Evolutionary conservation across 2,329 filamentous ascomycete species (phyloP).

Genomic region (Colletotrichum agaves): DNA sequence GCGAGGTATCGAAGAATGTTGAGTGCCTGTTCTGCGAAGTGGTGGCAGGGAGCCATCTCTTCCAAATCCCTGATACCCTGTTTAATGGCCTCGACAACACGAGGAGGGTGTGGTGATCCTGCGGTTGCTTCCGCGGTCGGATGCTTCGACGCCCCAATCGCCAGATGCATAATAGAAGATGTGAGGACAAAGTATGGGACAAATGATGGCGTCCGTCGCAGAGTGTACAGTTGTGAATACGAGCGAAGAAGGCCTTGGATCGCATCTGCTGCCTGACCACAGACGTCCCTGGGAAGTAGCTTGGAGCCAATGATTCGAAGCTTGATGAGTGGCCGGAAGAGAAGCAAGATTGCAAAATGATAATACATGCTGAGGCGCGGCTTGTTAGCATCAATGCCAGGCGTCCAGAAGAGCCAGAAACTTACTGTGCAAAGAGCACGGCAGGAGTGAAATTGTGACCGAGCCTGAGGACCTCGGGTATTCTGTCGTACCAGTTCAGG

Average conservation of each 20-base stretch:
- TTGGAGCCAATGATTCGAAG: conserved; percentile 70
- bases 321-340: conserved; percentile 79
- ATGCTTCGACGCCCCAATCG: conserved; percentile 56
- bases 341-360: conserved; percentile 75
- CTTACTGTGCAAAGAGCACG: conserved; percentile 79
- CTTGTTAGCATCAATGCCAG: background rate
- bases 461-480: conserved; percentile 72
- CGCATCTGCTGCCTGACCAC: conserved; percentile 69
- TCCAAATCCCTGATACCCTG: conserved; percentile 67
- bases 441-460: conserved; percentile 78
- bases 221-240: conserved; percentile 68
- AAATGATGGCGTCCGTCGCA: conserved; percentile 68
- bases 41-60: conserved; percentile 70
- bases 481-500: conserved; percentile 75
- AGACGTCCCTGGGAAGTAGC: conserved; percentile 73
- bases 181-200: conserved; percentile 72
- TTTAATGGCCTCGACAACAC: conserved; percentile 57
- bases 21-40: conserved; percentile 69
- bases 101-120: conserved; percentile 51
- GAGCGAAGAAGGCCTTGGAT: conserved; percentile 67
- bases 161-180: conserved; percentile 69
- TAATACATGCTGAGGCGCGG: conserved; percentile 70
- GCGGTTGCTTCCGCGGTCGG: conserved; percentile 36
- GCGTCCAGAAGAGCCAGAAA: conserved; percentile 35
- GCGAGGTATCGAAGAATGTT: conserved; percentile 69